phyloP scores from a whole-genome alignment of 1,284 basidiomycete genomes.

The Malassezia yamatoensis region DNA sequence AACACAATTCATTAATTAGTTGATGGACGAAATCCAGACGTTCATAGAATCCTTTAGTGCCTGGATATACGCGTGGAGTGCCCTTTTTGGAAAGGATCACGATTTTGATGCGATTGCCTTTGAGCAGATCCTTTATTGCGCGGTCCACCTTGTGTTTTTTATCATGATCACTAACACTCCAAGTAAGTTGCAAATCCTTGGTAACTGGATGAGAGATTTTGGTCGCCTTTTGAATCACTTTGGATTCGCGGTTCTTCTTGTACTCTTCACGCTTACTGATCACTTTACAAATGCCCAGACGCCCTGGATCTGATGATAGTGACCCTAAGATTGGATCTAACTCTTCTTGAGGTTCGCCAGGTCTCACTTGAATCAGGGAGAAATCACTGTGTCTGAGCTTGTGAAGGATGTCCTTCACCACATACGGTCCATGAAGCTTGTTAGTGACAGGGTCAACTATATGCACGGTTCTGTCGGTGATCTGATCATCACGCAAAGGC shows the following conservation, averaged over 20 bases:
- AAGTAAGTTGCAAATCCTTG: slow-evolving; percentile 35
- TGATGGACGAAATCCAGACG: slow-evolving; percentile 1
- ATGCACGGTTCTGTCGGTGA: slow-evolving; percentile 20
- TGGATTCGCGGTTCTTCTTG: slow-evolving; percentile 24
- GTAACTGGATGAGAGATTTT: not conserved
- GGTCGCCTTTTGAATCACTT: slow-evolving; percentile 1
- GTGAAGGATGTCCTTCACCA: slow-evolving; percentile 23
- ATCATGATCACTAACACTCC: slow-evolving; percentile 32
- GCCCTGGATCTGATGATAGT: slow-evolving; percentile 11
- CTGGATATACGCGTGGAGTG: slow-evolving; percentile 8
- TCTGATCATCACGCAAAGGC: slow-evolving; percentile 21
- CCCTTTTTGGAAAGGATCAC: slow-evolving; percentile 20
- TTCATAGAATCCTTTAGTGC: slow-evolving; percentile 6
- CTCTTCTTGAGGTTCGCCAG: slow-evolving; percentile 1
- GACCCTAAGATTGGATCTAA: not conserved
- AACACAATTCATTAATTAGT: not conserved
- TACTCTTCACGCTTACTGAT: slow-evolving; percentile 49
- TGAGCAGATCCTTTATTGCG: slow-evolving; percentile 23
- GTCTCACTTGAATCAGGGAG: slow-evolving; percentile 30
- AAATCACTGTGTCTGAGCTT: slow-evolving; percentile 31
- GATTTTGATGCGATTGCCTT: slow-evolving; percentile 8
- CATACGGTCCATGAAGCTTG: slow-evolving; percentile 27
- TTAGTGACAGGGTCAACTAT: slow-evolving; percentile 34
- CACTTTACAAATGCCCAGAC: slow-evolving; percentile 47
- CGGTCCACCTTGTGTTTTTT: slow-evolving; percentile 30